Conservation (phyloP, 495 filamentous ascomycete species). For the Staphylotrichum longicolle region DNA sequence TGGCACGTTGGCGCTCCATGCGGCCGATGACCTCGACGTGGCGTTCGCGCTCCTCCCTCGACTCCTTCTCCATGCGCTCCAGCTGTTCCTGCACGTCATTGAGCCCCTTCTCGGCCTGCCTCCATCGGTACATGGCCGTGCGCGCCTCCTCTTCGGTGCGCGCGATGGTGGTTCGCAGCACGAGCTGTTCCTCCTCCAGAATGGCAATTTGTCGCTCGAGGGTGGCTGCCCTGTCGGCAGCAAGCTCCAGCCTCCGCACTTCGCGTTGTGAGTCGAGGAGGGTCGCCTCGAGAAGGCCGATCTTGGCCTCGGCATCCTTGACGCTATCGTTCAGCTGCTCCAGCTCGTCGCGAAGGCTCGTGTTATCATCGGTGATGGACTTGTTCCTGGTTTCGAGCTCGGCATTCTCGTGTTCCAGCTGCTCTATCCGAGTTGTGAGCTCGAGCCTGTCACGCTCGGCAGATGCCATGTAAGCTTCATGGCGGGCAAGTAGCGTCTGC, state of each 20-base stretch:
- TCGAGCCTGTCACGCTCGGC: conserved; percentile 76
- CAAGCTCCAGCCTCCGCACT: conserved; percentile 65
- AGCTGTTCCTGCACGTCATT: conserved; percentile 77
- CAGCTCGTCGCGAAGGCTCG: conserved; percentile 71
- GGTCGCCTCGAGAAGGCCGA: conserved; percentile 66
- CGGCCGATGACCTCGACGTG: conserved; percentile 77
- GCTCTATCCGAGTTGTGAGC: conserved; percentile 67
- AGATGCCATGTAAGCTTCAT: conserved; percentile 90
- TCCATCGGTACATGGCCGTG: conserved; percentile 77
- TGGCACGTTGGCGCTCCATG: conserved; percentile 73
- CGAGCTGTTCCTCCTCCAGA: conserved; percentile 77
- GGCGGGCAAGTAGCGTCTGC: conserved; percentile 85
- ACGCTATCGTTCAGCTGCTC: conserved; percentile 75
- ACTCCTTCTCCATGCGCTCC: conserved; percentile 83
- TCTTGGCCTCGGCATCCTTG: conserved; percentile 69
- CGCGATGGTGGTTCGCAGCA: conserved; percentile 63
- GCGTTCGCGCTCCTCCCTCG: conserved; percentile 74
- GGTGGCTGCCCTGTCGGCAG: conserved; percentile 69
- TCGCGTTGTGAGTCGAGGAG: conserved; percentile 74
- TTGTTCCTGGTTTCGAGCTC: conserved; percentile 72
- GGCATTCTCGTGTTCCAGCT: conserved; percentile 72
- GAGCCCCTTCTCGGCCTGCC: conserved; percentile 72
- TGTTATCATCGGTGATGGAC: conserved; percentile 74
- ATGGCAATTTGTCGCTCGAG: conserved; percentile 74
- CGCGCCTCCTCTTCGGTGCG: conserved; percentile 67